Base-by-base conservation (phyloP, 306 rosid genomes). In the Fagus crenata region DNA sequence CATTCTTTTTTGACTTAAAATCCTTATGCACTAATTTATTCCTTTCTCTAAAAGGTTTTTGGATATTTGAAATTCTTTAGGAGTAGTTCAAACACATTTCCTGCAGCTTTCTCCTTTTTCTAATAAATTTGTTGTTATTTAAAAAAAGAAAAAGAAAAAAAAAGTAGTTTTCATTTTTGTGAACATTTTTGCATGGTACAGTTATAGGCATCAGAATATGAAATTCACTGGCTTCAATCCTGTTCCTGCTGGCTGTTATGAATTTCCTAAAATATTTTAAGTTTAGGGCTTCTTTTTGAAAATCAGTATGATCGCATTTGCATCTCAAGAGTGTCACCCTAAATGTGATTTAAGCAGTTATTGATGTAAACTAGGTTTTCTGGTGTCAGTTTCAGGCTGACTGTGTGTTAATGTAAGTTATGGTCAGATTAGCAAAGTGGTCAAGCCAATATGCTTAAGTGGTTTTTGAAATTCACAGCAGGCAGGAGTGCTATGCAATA, bases 401-500 rank as follows among this genome's bases (percentile, higher is more conserved):
- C 71, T 60, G 78, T 54, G 46, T 69, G 75, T 28, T 74, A 39
- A 54, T 54, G 43, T 49, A 65, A 74, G 73, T 74, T 84, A 55
- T 78, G 41, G 74, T 41, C 43, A 42, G 76, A 84, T 43, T 80
- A 53, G 61, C 51, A 51, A 59, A 72, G 75, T 41, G 71, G 56
- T 46, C 51, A 46, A 46, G 51, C 8, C 11, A 13, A 59, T 84
- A 31, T 73, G 64, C 58, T 53, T 74, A 32, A 40, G 49, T 36
- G 32, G 64, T 36, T 53, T 69, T 49, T 79, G 58, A 53, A 73
- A 75, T 75, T 46, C 76, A 81, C 89, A 96, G 97, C 85, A 74
- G 86, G 91, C 53, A 86, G 74, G 85, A 82, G 85, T 85, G 85
- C 86, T 41, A 77, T 92, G 92, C 91, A 87, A 78, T 96, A 96